Evolutionary conservation across 352 stramenopile genomes (phyloP), one percentile per base, ranked within the genome.

Genomic region (Pythium folliculosum): DNA sequence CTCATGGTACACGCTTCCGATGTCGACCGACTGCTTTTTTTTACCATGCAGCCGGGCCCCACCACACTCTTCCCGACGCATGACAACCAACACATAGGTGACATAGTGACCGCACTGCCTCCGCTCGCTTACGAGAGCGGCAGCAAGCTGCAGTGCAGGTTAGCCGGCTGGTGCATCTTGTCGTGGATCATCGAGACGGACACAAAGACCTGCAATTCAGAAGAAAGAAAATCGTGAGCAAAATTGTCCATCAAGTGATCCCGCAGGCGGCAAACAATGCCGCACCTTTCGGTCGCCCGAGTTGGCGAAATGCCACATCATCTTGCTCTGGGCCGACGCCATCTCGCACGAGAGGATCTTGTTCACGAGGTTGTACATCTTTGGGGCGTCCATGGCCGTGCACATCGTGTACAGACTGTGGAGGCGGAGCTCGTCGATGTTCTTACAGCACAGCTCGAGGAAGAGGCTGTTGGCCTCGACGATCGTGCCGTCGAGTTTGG

Each of bases 161-260:
- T 91, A 16, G 82, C 80, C 17, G 85, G 80, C n/a, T 82, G 82
- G 58, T 90, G 81, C 69, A 91, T 77, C 40, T 73, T 78, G 68
- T 93, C 85, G 69, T 91, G 81, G 54, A 93, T 86, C 78, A 93
- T 88, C n/a, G 85, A 88, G 50, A 93, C 82, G 6, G 85, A 93
- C 17, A 93, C 85, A 70, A 91, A 93, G 43, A 93, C 82, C 82
- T 91, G 32, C 21, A 63, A 5, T 25, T 5, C 19, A 53, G 47
- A 6, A 45, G 35, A 35, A 25, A 64, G 69, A 40, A 40, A 58
- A 16, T 69, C 25, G 48, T 23, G 17, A 71, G 43, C 63, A 55
- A 61, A 27, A 16, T 14, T 22, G 13, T 43, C 62, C 38, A 22
- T 4, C 25, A 16, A 32, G 8, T 55, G 9, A 9, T 37, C 21